Percentiles rank a stretch among this genome's conserved stretches.
phyloP scores from a whole-genome alignment of 2,329 filamentous ascomycete genomes.

The Camptophora hylomeconis region DNA sequence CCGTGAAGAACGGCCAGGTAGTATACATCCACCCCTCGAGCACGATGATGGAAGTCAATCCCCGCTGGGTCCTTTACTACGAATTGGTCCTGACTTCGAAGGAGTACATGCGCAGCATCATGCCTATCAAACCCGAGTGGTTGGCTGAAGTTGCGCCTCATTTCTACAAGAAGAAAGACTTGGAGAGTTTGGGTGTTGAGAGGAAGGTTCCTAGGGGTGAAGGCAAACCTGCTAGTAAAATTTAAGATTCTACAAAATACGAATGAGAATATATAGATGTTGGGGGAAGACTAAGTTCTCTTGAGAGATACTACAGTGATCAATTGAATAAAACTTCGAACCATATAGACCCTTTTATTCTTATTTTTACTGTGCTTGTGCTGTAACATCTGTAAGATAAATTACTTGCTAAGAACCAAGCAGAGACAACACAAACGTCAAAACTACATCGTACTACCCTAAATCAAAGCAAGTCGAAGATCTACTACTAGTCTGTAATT shows the following conservation, averaged over 20 bases:
- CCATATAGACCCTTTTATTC: too few species aligned
- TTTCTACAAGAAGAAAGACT: conserved; percentile 82
- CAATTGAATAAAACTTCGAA: too few species aligned
- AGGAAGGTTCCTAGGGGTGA: conserved; percentile 58
- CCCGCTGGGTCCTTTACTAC: conserved; percentile 80
- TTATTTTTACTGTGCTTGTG: too few species aligned
- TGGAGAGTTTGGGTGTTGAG: conserved; percentile 65
- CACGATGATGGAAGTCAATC: conserved; percentile 65
- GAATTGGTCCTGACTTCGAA: conserved; percentile 81
- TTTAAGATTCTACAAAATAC: background rate
- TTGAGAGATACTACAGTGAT: too few species aligned
- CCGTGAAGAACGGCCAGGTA: conserved; percentile 76
- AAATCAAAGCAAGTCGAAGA: too few species aligned
- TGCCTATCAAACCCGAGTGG: conserved; percentile 78
- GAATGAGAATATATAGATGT: too few species aligned
- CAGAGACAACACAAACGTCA: too few species aligned
- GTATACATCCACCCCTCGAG: conserved; percentile 87
- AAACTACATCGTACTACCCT: too few species aligned
- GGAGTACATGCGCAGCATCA: conserved; percentile 82
- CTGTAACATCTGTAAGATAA: too few species aligned
- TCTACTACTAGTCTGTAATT: too few species aligned
- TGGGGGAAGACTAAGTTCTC: too few species aligned
- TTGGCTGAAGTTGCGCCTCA: conserved; percentile 82
- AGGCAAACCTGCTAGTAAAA: conserved; percentile 22
- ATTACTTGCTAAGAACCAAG: too few species aligned